A percentile compares a stretch with the other conserved stretches of the same genome.
phyloP scores from a whole-genome alignment of 1,284 basidiomycete species.

The Cryptococcus maquisensis region DNA sequence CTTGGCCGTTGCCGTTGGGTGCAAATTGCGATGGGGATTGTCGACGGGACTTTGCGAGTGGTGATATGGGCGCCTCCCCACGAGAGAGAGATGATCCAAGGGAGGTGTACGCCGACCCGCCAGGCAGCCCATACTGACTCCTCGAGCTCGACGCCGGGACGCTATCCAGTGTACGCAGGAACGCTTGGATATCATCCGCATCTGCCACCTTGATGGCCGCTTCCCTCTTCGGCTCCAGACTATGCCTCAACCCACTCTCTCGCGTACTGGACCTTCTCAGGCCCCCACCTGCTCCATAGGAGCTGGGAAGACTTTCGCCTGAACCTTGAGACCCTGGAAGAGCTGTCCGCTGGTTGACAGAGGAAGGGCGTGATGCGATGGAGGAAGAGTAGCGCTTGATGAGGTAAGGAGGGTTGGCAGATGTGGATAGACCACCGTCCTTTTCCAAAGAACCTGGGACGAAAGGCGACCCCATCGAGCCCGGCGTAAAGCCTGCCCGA shows the following conservation, averaged over 20 bases:
- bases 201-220: constrained; percentile 17
- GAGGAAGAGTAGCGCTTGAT: constrained; percentile 43
- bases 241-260: constrained; percentile 33
- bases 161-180: constrained; percentile 44
- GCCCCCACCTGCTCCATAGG: constrained; percentile 22
- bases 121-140: neutral
- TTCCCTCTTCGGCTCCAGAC: constrained; percentile 1
- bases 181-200: constrained; percentile 45
- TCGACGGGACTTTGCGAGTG: neutral
- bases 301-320: constrained; percentile 4
- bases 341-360: neutral
- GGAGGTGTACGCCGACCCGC: neutral
- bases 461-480: constrained; percentile 28
- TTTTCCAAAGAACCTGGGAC: constrained; percentile 36
- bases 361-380: constrained; percentile 24
- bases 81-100: neutral
- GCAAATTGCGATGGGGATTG: neutral
- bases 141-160: constrained; percentile 35
- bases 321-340: neutral
- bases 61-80: neutral
- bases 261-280: constrained; percentile 30
- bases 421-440: constrained; percentile 11
- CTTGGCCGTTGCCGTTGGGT: constrained; percentile 11
- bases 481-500: constrained; percentile 18
- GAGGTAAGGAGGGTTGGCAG: constrained; percentile 19